A percentile compares a stretch with the other conserved stretches of the same genome.
Evolutionary conservation across 768 basidiomycete genomes (phyloP).

Genomic region (Imleria badia): DNA sequence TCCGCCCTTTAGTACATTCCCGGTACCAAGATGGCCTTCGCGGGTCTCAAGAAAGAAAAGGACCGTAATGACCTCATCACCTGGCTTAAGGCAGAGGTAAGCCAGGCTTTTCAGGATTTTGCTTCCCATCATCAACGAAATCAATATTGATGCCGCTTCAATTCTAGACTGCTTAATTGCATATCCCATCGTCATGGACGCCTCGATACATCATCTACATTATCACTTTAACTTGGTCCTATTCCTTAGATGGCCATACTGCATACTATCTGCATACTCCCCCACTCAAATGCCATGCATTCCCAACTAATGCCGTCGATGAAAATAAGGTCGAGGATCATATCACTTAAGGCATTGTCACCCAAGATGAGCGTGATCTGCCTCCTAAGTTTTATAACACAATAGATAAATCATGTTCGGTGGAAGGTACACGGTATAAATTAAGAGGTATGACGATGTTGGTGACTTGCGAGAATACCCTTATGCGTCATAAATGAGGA

Average conservation of each 20-base stretch:
- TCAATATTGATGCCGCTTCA: background rate
- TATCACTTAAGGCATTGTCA: background rate
- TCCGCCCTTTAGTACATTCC: constrained; percentile 72
- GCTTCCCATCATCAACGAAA: background rate
- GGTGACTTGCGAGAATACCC: background rate
- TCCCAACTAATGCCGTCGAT: background rate
- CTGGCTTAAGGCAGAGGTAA: constrained; percentile 71
- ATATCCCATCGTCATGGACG: constrained; percentile 15
- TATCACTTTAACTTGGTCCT: constrained; percentile 28
- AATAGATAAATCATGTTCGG: constrained; percentile 3
- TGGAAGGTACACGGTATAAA: background rate
- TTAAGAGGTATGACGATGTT: background rate
- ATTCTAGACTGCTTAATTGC: constrained; percentile 28
- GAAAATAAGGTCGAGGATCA: background rate
- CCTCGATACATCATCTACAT: constrained; percentile 12
- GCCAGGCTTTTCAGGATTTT: constrained; percentile 25
- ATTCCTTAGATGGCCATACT: constrained; percentile 37
- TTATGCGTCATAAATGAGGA: constrained; percentile 63
- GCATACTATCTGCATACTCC: constrained; percentile 25
- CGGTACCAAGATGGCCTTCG: constrained; percentile 98
- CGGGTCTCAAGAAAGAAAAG: constrained; percentile 98
- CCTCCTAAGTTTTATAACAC: too few species aligned
- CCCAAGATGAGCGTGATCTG: background rate
- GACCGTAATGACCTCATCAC: constrained; percentile 94
- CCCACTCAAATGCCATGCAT: constrained; percentile 32